Percentiles rank a stretch among this genome's conserved stretches.
These are phyloP conservation scores for Digitaria exilis DNA, from an alignment of 202 grass and related monocot genomes.

Conservation along the genomic window DNA sequence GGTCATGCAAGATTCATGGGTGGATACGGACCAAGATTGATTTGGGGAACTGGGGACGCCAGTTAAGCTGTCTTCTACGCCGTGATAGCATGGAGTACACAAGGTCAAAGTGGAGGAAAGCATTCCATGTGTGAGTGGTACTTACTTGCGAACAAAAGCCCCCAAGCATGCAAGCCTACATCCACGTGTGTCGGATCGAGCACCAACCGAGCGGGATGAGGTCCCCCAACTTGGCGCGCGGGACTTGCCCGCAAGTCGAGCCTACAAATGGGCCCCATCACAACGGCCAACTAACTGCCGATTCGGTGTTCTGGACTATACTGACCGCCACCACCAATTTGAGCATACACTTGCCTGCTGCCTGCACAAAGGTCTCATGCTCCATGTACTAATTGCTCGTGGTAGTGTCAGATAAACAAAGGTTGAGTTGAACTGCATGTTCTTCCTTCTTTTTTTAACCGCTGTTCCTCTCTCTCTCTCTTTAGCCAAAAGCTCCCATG, in stretches of 20 bases:
- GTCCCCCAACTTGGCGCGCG: constrained; percentile 6
- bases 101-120: neutral
- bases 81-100: neutral
- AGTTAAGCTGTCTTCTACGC: neutral
- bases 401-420: neutral
- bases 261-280: constrained; percentile 40
- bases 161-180: neutral
- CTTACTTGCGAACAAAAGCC: neutral
- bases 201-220: constrained; percentile 23
- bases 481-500: neutral
- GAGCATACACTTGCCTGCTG: neutral
- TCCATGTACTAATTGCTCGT: neutral
- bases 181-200: constrained; percentile 20
- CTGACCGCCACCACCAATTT: neutral
- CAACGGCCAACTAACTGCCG: constrained; percentile 38
- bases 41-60: neutral
- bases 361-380: neutral
- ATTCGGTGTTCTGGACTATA: neutral
- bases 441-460: neutral
- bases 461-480: neutral
- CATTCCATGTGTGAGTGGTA: constrained; percentile 27
- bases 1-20: neutral
- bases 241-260: neutral
- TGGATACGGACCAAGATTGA: neutral
- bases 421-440: neutral